phyloP scores from a whole-genome alignment of 164 flowering plant genomes.

The Stephania japonica region DNA sequence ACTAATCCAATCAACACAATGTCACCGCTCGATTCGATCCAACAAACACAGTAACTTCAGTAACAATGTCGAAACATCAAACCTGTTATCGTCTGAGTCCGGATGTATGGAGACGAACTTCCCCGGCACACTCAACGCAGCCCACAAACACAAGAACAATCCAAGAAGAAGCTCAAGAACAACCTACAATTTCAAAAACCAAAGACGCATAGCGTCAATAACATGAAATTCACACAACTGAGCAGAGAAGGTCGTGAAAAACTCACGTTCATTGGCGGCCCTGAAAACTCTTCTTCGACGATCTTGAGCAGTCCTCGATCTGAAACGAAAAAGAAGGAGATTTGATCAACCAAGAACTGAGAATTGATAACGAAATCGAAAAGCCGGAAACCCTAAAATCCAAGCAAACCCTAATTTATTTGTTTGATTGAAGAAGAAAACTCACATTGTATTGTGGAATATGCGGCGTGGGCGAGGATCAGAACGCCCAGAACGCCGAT shows the following conservation, averaged over 20 bases:
- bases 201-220: background rate
- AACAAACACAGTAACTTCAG: background rate
- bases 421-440: background rate
- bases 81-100: constrained; percentile 91
- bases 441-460: constrained; percentile 67
- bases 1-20: too few species aligned
- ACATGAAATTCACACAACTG: background rate
- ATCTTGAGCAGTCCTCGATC: constrained; percentile 91
- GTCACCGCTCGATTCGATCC: background rate
- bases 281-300: constrained; percentile 81
- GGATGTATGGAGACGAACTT: constrained; percentile 74
- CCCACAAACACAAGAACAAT: constrained; percentile 61
- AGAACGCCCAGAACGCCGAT: constrained; percentile 43
- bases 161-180: constrained; percentile 59
- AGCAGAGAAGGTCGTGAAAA: background rate
- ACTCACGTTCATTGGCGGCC: constrained; percentile 65
- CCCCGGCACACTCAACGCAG: constrained; percentile 77
- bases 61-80: background rate
- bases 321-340: constrained; percentile 26
- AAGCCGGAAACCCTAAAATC: background rate
- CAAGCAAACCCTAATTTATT: constrained; percentile 13
- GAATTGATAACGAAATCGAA: background rate
- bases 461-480: constrained; percentile 51
- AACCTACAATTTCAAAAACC: constrained; percentile 45
- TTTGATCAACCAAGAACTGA: background rate